Evolutionary conservation across 1,284 basidiomycete species (phyloP), one percentile per base, ranked within the genome.

Genomic region (Caloboletus inedulis): DNA sequence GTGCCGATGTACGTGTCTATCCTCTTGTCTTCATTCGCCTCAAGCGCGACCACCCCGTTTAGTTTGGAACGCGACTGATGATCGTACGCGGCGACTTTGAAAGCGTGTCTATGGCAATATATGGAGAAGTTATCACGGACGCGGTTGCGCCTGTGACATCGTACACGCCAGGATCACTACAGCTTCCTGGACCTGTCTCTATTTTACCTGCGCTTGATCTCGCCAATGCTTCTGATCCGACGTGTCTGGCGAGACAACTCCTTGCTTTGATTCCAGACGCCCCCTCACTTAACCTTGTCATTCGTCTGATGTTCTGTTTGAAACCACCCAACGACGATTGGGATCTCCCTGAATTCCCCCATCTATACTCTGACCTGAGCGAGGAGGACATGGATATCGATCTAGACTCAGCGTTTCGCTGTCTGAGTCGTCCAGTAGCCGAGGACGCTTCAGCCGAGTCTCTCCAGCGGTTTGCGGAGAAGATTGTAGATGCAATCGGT

Each of bases 51-150:
- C 7, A 19, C 10, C 29, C 3, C 27, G 3, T 48, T 9, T 62
- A 91, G 88, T 82, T 81, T 63, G 80, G 84, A 3, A 90, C 88
- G 21, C 84, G 89, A 48, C 73, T 91, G 25, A 83, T 91, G 78
- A 87, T 91, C 52, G 75, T 91, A 56, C 82, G 82, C 63, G 89
- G 88, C 29, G 72, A 77, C 29, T 91, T 89, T 62, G 71, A 80
- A 47, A 74, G 72, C 52, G 71, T 89, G 21, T 87, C 88, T 87
- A 65, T 67, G 55, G 66, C 63, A 34, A 49, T 69, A 49, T 65
- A 68, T 29, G 66, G 65, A 14, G 62, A 70, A 29, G 41, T 61
- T 27, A 45, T 66, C 10, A 51, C 47, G 6, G 68, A 69, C 21
- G 27, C 55, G 3, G 31, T 35, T 7, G 29, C 27, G 13, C 21